Conservation (phyloP, 106 monocot species). For the Phalaenopsis aphrodite region DNA sequence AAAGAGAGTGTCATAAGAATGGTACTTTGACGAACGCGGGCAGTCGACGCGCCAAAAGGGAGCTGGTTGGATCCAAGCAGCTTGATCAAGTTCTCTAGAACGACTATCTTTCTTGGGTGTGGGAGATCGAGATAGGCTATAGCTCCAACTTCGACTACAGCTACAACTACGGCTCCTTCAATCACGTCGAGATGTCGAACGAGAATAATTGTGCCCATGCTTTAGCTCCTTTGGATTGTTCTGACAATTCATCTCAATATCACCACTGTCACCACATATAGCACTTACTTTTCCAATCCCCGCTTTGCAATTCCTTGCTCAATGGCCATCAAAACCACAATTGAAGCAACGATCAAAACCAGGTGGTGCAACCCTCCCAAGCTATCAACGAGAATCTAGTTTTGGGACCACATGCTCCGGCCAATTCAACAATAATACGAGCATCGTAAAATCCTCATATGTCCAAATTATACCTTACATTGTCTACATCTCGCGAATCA, state of each 20-base stretch:
- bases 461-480: constrained; percentile 76
- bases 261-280: constrained; percentile 97
- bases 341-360: constrained; percentile 98
- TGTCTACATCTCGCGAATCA: constrained; percentile 91
- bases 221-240: constrained; percentile 79
- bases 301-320: constrained; percentile 99
- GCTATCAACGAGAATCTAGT: constrained; percentile 61
- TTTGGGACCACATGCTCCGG: constrained; percentile 72
- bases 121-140: constrained; percentile 82
- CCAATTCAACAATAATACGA: constrained; percentile 85
- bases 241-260: constrained; percentile 91
- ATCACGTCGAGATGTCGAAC: constrained; percentile 61
- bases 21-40: no score
- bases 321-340: constrained; percentile 97
- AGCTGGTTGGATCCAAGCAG: no score
- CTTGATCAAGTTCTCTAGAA: constrained; percentile 7
- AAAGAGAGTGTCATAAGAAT: no score
- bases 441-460: constrained; percentile 86
- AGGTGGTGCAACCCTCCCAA: constrained; percentile 92
- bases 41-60: no score
- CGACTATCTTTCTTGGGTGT: constrained; percentile 48
- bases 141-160: constrained; percentile 70
- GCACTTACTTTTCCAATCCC: constrained; percentile 99
- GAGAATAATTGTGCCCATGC: constrained; percentile 58
- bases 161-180: constrained; percentile 61